These are phyloP conservation scores for Coniochaeta sp. DNA, from an alignment of 2,329 filamentous ascomycete genomes.

Conservation along the genomic window DNA sequence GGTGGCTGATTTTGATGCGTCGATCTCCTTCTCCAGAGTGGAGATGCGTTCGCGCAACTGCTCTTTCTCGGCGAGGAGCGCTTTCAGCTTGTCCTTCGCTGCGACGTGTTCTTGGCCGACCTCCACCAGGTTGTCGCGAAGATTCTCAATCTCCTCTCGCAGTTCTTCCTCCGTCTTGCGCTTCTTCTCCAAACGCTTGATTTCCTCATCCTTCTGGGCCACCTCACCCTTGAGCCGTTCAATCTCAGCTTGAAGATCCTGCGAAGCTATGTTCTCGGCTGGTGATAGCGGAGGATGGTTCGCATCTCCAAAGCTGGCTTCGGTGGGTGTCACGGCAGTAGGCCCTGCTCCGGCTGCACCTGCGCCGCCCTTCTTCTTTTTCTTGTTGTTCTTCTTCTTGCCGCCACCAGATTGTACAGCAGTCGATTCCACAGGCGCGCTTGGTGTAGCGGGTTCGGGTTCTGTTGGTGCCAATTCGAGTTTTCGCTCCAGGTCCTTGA, in stretches of 20 bases:
- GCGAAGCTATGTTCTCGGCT: slow-evolving; percentile 15
- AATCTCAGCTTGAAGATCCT: slow-evolving; percentile 35
- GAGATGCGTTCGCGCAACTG: slow-evolving; percentile 56
- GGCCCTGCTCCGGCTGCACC: slow-evolving; percentile 19
- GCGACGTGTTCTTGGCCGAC: slow-evolving; percentile 81
- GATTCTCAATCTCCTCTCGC: slow-evolving; percentile 75
- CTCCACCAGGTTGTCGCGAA: slow-evolving; percentile 71
- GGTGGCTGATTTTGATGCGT: slow-evolving; percentile 20
- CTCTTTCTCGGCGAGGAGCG: slow-evolving; percentile 61
- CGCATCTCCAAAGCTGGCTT: slow-evolving; percentile 23
- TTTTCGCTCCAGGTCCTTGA: slow-evolving; percentile 32
- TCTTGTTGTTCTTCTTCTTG: slow-evolving; percentile 76
- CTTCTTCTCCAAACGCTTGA: slow-evolving; percentile 63
- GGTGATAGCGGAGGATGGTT: slow-evolving; percentile 25
- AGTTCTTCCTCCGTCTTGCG: slow-evolving; percentile 71
- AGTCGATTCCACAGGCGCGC: slow-evolving; percentile 10
- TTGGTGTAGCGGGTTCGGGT: slow-evolving; percentile 8
- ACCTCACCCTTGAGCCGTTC: slow-evolving; percentile 41
- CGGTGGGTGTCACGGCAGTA: slow-evolving; percentile 24
- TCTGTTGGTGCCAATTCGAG: slow-evolving; percentile 16
- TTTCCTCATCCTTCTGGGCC: slow-evolving; percentile 61
- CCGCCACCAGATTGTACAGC: slow-evolving; percentile 14
- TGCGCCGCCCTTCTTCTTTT: slow-evolving; percentile 67
- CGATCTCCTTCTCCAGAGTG: slow-evolving; percentile 65
- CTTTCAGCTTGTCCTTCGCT: slow-evolving; percentile 69